Percentiles rank a stretch among this genome's conserved stretches.
Evolutionary conservation across 148 eudicot species (phyloP).

Genomic region (Pouteria glomerata): DNA sequence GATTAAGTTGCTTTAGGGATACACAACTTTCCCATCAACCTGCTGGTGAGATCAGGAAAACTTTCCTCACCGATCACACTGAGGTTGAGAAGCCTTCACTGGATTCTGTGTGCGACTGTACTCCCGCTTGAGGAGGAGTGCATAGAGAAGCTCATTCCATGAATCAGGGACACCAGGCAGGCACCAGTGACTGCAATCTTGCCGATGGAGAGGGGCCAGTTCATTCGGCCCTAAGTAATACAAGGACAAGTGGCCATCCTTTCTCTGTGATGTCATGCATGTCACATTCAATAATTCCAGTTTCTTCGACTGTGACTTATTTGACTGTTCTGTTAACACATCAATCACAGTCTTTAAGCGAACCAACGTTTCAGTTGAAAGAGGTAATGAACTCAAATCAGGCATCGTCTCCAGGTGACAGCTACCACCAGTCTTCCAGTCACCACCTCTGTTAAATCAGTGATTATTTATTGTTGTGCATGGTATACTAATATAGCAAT

Average conservation of each 20-base stretch:
- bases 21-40: neutral
- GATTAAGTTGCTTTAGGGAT: neutral
- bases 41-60: neutral
- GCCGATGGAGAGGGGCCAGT: constrained; percentile 45
- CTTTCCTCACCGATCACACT: constrained; percentile 5
- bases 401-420: constrained; percentile 73
- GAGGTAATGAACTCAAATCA: constrained; percentile 30
- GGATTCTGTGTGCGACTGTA: constrained; percentile 7
- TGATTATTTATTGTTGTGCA: neutral
- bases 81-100: constrained; percentile 10
- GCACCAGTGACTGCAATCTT: constrained; percentile 98
- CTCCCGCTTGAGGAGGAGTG: constrained; percentile 44
- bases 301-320: constrained; percentile 14
- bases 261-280: constrained; percentile 50
- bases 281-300: constrained; percentile 56
- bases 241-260: constrained; percentile 73
- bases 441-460: constrained; percentile 52
- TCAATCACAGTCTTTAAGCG: constrained; percentile 33
- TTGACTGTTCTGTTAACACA: constrained; percentile 28
- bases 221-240: constrained; percentile 48
- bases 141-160: constrained; percentile 80
- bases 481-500: neutral
- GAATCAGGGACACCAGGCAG: constrained; percentile 85
- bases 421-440: constrained; percentile 73
- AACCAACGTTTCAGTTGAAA: constrained; percentile 21